phyloP scores from a whole-genome alignment of 495 filamentous ascomycete species.

The Neurospora tetrasperma region DNA sequence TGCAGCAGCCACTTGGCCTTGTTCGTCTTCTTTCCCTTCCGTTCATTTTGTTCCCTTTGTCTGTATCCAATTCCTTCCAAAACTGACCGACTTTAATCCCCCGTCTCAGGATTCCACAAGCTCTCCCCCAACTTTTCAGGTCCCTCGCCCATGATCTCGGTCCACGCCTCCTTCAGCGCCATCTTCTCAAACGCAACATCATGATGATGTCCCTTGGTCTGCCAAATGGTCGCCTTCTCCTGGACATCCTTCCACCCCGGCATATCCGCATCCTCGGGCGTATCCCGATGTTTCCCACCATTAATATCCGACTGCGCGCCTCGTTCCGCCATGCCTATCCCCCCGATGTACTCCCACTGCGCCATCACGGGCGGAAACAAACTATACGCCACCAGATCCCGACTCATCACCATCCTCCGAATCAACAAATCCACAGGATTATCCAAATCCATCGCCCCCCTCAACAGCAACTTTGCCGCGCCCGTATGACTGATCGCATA shows the following conservation, averaged over 20 bases:
- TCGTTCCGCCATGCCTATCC: slow-evolving; percentile 11
- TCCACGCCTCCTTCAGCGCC: slow-evolving; percentile 11
- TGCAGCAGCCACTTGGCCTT: background rate
- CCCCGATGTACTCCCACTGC: slow-evolving; percentile 14
- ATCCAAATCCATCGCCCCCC: slow-evolving; percentile 10
- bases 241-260: slow-evolving; percentile 10
- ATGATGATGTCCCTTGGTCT: slow-evolving; percentile 8
- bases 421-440: slow-evolving; percentile 14
- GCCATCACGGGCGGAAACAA: slow-evolving; percentile 11
- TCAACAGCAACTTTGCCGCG: slow-evolving; percentile 11
- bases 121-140: background rate
- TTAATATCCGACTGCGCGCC: slow-evolving; percentile 15
- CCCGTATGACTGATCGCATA: slow-evolving; percentile 15
- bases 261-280: slow-evolving; percentile 8
- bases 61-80: too few species aligned
- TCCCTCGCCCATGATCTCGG: slow-evolving; percentile 5
- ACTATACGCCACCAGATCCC: slow-evolving; percentile 10
- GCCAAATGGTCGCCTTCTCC: slow-evolving; percentile 6
- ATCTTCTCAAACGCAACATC: slow-evolving; percentile 13
- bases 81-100: too few species aligned
- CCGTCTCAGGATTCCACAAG: slow-evolving; percentile 3
- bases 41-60: too few species aligned
- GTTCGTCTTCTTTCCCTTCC: background rate
- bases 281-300: slow-evolving; percentile 12
- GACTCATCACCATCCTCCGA: background rate